phyloP scores from a whole-genome alignment of 169 alveolate species.

The Cystoisospora suis region DNA sequence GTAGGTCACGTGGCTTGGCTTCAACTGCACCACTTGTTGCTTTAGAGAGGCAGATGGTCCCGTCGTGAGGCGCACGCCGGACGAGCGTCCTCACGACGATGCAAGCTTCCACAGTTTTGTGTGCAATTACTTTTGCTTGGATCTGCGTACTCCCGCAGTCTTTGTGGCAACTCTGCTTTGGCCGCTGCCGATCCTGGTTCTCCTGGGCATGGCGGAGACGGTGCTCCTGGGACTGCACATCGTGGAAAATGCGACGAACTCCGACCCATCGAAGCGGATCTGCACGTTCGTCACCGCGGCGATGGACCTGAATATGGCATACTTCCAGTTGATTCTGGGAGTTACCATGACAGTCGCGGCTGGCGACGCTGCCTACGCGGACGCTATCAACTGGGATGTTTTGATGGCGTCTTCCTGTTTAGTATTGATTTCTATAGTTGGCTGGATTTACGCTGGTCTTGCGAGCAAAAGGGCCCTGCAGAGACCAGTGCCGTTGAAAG shows the following conservation, averaged over 20 bases:
- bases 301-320: slow-evolving; percentile 9
- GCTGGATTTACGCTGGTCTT: slow-evolving; percentile 7
- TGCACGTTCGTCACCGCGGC: slow-evolving; percentile 8
- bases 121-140: too few relatives aligned
- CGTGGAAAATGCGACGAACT: neutral
- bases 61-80: too few relatives aligned
- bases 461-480: neutral
- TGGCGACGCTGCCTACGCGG: neutral
- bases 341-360: neutral
- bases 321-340: neutral
- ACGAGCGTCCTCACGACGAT: too few relatives aligned
- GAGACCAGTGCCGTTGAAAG: too few relatives aligned
- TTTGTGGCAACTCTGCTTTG: neutral
- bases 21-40: too few relatives aligned
- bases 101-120: too few relatives aligned
- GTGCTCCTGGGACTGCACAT: neutral
- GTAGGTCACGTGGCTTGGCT: too few relatives aligned
- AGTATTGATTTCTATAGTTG: neutral
- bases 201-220: slow-evolving; percentile 6
- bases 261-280: slow-evolving; percentile 1
- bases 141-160: too few relatives aligned
- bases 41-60: too few relatives aligned
- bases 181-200: neutral
- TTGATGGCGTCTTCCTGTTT: neutral
- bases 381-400: neutral